phyloP scores from a whole-genome alignment of 192 early-diverging fungal species.

The Backusella liffmaniae region DNA sequence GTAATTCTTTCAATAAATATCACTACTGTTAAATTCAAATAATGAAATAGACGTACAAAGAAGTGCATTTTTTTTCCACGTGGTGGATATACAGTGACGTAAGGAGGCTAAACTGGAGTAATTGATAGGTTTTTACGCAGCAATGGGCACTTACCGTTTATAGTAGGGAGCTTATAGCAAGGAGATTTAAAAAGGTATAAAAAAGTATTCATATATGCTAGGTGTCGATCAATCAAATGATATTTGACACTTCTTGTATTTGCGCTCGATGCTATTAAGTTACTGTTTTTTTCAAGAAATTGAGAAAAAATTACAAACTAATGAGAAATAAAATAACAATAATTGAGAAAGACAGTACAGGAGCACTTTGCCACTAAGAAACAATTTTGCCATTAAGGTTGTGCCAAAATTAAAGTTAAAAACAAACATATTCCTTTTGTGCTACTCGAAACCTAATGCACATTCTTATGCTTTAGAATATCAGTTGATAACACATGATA shows the following conservation, averaged over 20 bases:
- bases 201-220: not conserved
- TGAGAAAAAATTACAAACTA: too few species aligned
- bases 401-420: not conserved
- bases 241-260: not conserved
- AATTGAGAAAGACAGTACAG: too few species aligned
- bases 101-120: not conserved
- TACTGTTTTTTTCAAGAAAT: too few species aligned
- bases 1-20: not conserved
- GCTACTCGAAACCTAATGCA: not conserved
- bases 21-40: not conserved
- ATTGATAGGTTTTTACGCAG: not conserved
- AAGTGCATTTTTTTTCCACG: not conserved
- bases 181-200: not conserved
- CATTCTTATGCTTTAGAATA: not conserved
- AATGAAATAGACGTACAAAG: not conserved
- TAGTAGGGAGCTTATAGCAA: not conserved
- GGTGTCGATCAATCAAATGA: not conserved
- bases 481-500: not conserved
- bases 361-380: not conserved
- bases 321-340: too few species aligned
- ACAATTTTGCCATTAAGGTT: not conserved
- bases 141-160: not conserved
- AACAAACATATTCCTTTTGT: not conserved
- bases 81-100: not conserved
- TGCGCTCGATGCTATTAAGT: not conserved